Evolutionary conservation across 1,139 yeast species (phyloP).

Genomic region (Saccharomyces hybrid): DNA sequence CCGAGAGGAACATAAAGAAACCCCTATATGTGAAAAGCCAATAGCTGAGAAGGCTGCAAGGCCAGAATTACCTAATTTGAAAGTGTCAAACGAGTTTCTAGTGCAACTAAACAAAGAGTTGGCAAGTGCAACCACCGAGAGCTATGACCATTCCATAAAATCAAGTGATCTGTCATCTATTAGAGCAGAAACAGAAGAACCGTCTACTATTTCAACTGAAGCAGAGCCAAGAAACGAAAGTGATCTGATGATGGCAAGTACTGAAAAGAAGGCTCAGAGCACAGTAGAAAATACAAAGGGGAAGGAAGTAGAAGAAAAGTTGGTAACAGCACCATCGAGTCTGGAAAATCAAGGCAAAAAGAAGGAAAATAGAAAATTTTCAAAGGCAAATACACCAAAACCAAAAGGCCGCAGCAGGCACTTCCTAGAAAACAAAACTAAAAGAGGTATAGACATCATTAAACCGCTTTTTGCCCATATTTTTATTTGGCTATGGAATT

Average conservation of each 20-base stretch:
- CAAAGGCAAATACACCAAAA: neutral
- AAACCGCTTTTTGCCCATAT: neutral
- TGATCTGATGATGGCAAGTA: conserved; percentile 8
- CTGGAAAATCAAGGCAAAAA: neutral
- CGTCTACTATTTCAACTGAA: neutral
- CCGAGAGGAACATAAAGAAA: neutral
- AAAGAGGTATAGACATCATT: neutral
- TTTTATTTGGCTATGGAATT: conserved; percentile 5
- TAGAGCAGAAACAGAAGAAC: neutral
- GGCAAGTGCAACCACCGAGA: neutral
- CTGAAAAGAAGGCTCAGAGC: neutral
- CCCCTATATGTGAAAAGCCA: neutral
- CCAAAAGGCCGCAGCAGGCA: neutral
- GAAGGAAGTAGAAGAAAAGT: neutral
- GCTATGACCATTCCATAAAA: neutral
- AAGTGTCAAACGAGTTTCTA: conserved; percentile 12
- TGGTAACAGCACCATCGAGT: neutral
- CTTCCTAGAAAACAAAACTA: neutral
- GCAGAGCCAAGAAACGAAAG: conserved; percentile 9
- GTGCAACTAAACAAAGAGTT: conserved; percentile 3
- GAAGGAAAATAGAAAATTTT: neutral
- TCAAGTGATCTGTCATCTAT: neutral
- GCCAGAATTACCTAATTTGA: conserved; percentile 11
- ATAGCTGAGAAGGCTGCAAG: neutral
- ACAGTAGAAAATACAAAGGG: conserved; percentile 15